These are phyloP conservation scores for Grosmannia clavigera DNA, from an alignment of 2,329 filamentous ascomycete species.

Conservation along the genomic window DNA sequence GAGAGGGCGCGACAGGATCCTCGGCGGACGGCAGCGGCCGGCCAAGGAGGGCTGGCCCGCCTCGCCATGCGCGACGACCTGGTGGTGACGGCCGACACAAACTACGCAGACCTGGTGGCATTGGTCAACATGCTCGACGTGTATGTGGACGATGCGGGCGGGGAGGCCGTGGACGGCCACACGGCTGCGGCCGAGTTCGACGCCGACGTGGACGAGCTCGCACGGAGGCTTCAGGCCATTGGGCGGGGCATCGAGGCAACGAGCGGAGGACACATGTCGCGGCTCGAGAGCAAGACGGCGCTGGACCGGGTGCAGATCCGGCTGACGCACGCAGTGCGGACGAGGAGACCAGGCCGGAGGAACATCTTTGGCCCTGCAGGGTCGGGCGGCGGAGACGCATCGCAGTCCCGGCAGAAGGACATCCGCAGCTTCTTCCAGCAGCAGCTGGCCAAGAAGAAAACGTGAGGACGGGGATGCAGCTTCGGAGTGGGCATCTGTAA, in stretches of 20 bases:
- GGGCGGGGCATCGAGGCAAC: slow-evolving; percentile 57
- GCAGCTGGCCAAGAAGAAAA: slow-evolving; percentile 2
- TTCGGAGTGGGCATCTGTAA: background rate
- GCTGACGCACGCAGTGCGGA: slow-evolving; percentile 58
- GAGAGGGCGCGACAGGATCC: slow-evolving; percentile 27
- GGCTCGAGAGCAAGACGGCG: slow-evolving; percentile 64
- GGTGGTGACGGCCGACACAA: slow-evolving; percentile 37
- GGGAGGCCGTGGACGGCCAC: slow-evolving; percentile 9
- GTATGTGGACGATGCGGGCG: slow-evolving; percentile 47
- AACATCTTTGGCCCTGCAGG: slow-evolving; percentile 26
- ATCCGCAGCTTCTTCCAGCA: slow-evolving; percentile 12
- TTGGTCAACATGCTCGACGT: slow-evolving; percentile 59
- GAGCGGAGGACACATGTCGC: slow-evolving; percentile 57
- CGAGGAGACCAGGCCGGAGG: slow-evolving; percentile 41
- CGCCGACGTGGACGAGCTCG: slow-evolving; percentile 53
- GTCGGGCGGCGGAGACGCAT: background rate
- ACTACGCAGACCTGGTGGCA: slow-evolving; percentile 58
- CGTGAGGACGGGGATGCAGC: background rate
- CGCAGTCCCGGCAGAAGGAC: slow-evolving; percentile 8
- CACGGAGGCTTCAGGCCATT: slow-evolving; percentile 42
- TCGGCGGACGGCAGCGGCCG: slow-evolving; percentile 28
- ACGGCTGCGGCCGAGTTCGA: slow-evolving; percentile 45
- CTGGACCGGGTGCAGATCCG: slow-evolving; percentile 66
- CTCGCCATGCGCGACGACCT: slow-evolving; percentile 23
- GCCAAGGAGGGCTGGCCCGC: slow-evolving; percentile 28